Evolutionary conservation across 2,329 filamentous ascomycete species (phyloP).

Genomic region (Clathrospora elynae): DNA sequence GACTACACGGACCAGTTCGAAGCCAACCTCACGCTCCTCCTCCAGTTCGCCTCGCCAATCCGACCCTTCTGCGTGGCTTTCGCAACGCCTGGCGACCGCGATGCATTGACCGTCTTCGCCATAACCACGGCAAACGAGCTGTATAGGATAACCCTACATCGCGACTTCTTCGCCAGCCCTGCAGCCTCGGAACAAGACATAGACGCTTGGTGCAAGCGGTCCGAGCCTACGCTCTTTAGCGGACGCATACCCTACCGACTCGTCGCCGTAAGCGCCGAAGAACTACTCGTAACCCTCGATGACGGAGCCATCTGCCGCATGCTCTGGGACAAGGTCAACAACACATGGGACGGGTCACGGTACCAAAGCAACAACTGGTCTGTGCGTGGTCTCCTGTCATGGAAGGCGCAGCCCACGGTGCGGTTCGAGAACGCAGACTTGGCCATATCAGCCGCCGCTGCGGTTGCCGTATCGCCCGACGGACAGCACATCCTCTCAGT

Average conservation of each 20-base stretch:
- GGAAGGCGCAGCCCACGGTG: conserved; percentile 67
- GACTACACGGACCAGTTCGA: conserved; percentile 66
- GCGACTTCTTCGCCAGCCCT: conserved; percentile 77
- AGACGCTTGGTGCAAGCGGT: conserved; percentile 77
- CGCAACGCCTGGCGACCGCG: conserved; percentile 76
- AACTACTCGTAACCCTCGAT: conserved; percentile 79
- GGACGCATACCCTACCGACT: conserved; percentile 83
- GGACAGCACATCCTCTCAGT: conserved; percentile 72
- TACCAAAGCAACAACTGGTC: conserved; percentile 78
- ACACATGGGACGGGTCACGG: conserved; percentile 70
- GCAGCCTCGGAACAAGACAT: conserved; percentile 73
- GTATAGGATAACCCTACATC: conserved; percentile 80
- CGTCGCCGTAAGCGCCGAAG: conserved; percentile 71
- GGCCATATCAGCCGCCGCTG: conserved; percentile 65
- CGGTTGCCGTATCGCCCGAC: conserved; percentile 57
- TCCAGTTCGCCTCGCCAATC: conserved; percentile 76
- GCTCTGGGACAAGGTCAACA: conserved; percentile 37
- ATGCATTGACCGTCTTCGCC: conserved; percentile 78
- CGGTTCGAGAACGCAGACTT: conserved; percentile 69
- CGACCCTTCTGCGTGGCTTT: conserved; percentile 79
- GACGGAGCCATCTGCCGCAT: conserved; percentile 78
- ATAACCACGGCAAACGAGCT: conserved; percentile 79
- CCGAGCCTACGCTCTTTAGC: conserved; percentile 71
- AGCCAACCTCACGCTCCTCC: conserved; percentile 74
- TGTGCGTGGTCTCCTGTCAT: conserved; percentile 64